Conservation (phyloP, 2,329 filamentous ascomycete genomes). For the Clonostachys byssicola region DNA sequence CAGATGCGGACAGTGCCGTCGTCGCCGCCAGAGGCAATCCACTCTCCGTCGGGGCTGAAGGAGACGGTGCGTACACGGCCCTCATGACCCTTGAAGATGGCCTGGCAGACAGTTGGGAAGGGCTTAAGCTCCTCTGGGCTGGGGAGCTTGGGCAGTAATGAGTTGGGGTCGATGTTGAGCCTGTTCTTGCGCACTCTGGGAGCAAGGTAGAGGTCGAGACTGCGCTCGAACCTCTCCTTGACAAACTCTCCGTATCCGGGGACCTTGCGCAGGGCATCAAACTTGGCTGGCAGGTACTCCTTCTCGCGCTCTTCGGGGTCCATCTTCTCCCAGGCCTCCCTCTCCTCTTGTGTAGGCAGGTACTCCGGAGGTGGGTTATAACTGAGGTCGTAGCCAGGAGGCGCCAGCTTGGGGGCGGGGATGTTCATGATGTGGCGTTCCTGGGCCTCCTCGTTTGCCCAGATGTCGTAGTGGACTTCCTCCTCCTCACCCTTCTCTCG, state of each 20-base stretch:
- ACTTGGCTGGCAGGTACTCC: conserved; percentile 80
- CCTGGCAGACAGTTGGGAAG: conserved; percentile 87
- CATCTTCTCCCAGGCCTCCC: conserved; percentile 74
- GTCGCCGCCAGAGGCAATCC: conserved; percentile 87
- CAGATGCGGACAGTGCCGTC: conserved; percentile 90
- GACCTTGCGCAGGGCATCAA: conserved; percentile 82
- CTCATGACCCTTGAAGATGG: conserved; percentile 82
- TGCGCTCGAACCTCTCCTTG: conserved; percentile 95
- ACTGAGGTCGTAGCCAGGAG: conserved; percentile 90
- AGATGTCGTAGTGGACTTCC: conserved; percentile 79
- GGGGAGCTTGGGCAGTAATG: conserved; percentile 86
- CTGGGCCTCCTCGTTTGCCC: conserved; percentile 85
- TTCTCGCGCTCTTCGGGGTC: conserved; percentile 90
- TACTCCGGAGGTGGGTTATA: conserved; percentile 97
- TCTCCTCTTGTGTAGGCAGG: conserved; percentile 80
- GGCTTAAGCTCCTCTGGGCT: conserved; percentile 90
- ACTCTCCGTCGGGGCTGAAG: conserved; percentile 81
- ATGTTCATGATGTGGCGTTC: conserved; percentile 91
- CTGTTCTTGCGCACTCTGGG: conserved; percentile 89
- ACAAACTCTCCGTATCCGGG: conserved; percentile 87
- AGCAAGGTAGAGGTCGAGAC: conserved; percentile 90
- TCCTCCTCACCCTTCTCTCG: conserved; percentile 70
- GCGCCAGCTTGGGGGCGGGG: conserved; percentile 86
- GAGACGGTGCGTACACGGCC: conserved; percentile 82
- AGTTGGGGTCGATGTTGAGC: conserved; percentile 94